A percentile compares a stretch with the other conserved stretches of the same genome.
phyloP scores from a whole-genome alignment of 2,329 filamentous ascomycete species.

The Apiospora koreana region DNA sequence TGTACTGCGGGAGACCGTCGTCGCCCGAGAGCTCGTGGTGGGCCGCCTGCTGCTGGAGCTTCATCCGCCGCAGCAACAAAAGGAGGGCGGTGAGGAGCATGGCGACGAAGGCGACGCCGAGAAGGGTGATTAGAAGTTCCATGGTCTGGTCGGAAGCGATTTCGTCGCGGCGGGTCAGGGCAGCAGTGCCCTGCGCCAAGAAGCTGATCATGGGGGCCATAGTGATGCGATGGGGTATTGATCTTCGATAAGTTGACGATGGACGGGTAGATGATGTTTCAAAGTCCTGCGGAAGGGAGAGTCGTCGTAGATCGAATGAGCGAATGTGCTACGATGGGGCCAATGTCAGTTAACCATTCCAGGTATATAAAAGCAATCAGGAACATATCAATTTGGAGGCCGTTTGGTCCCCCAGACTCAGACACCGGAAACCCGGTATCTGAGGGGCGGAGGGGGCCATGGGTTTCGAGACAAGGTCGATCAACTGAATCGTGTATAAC shows the following conservation, averaged over 20 bases:
- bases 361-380: not conserved
- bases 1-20: conserved; percentile 68
- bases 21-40: conserved; percentile 25
- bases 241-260: conserved; percentile 6
- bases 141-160: conserved; percentile 63
- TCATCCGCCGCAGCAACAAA: conserved; percentile 70
- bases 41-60: conserved; percentile 46
- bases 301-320: conserved; percentile 19
- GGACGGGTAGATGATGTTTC: not conserved
- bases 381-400: not conserved
- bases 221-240: conserved; percentile 11
- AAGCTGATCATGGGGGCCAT: conserved; percentile 42
- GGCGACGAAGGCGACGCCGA: conserved; percentile 75
- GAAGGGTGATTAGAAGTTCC: conserved; percentile 76
- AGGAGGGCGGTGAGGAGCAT: conserved; percentile 69
- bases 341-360: not conserved
- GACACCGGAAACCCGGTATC: not conserved
- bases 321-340: conserved; percentile 13
- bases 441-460: not conserved
- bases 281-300: conserved; percentile 28
- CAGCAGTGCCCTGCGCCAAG: conserved; percentile 39
- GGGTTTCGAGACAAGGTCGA: conserved; percentile 1
- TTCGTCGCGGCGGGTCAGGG: conserved; percentile 50
- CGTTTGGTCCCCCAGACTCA: not conserved
- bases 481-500: not conserved